Evolutionary conservation across 1,284 basidiomycete genomes (phyloP).

Genomic region (Thecaphora thlaspeos): DNA sequence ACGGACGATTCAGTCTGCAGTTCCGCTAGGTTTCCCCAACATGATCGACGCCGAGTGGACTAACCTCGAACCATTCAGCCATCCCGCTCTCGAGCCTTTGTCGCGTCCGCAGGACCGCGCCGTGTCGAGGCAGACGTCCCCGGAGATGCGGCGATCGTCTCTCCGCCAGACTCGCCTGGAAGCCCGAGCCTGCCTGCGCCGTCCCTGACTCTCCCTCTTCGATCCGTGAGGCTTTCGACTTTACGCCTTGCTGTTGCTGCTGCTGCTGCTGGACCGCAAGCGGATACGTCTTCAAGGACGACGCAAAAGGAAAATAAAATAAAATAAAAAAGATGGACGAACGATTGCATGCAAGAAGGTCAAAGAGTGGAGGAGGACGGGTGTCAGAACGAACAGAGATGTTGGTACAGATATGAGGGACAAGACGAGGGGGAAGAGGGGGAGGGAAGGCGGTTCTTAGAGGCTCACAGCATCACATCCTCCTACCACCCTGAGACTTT

Average conservation of each 20-base stretch:
- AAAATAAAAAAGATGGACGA: no score
- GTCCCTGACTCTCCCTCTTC: no score
- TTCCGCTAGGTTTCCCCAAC: no score
- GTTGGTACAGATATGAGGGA: no score
- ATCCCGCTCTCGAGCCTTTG: constrained; percentile 33
- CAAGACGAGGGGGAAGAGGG: not conserved
- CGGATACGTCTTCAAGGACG: constrained; percentile 22
- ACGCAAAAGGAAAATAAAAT: no score
- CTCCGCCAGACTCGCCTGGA: constrained; percentile 18
- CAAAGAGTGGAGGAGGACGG: no score
- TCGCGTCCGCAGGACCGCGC: constrained; percentile 28
- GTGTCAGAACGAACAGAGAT: no score
- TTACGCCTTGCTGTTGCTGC: no score
- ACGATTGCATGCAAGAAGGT: no score
- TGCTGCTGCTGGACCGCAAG: constrained; percentile 23
- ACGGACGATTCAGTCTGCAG: no score
- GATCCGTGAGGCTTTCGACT: no score
- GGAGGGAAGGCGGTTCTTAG: not conserved
- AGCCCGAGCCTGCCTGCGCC: constrained; percentile 6
- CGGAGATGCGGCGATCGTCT: constrained; percentile 43
- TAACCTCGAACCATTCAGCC: constrained; percentile 13
- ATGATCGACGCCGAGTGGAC: no score
- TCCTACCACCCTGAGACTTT: constrained; percentile 16
- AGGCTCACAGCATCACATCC: constrained; percentile 24
- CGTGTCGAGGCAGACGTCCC: constrained; percentile 21